Evolutionary conservation across 2,329 filamentous ascomycete species (phyloP), one percentile per base, ranked within the genome.

Genomic region (Neofusicoccum sp.): DNA sequence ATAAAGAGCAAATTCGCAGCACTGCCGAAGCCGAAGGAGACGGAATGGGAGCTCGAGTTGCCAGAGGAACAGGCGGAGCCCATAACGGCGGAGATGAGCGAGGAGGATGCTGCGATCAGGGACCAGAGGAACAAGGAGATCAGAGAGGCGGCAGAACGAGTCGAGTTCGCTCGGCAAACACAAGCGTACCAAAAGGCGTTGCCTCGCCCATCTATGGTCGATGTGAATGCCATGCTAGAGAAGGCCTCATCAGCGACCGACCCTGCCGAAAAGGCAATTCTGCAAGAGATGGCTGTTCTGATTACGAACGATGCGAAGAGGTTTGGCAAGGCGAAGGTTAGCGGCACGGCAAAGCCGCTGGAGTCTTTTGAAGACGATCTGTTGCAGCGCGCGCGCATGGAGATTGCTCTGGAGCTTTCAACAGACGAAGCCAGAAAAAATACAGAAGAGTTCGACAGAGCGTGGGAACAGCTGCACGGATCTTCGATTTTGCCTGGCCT

Each of bases 21-120:
- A 28, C 83, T 99, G 14, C 95, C 95, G 0, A 96, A 91, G 72
- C 95, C 95, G 0, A 97, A 96, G 72, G 92, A 97, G 72, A 90
- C 87, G 0, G 93, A 97, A 68, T 98, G 92, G 89, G 95, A 98
- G 69, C 86, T 98, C 49, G 94, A 97, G 73, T 80, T 96, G 37
- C 94, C 94, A 0, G 92, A 96, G 44, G 93, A 97, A 67, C 84
- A 90, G 66, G 81, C 85, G 65, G 91, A 95, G 68, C 71, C 79
- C 3, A 69, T 74, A 56, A 75, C 75, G 2, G 80, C 83, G 48
- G 83, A 88, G 58, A 72, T 84, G 6, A 80, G 79, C n/a, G 85
- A 86, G 70, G 87, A 89, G 74, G 87, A 89, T 71, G 83, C 86
- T 29, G 92, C 91, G 14, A 87, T 93, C 67, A 86, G 91, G 39